Evolutionary conservation across 2,329 filamentous ascomycete species (phyloP).

Genomic region (Diaporthe citri): DNA sequence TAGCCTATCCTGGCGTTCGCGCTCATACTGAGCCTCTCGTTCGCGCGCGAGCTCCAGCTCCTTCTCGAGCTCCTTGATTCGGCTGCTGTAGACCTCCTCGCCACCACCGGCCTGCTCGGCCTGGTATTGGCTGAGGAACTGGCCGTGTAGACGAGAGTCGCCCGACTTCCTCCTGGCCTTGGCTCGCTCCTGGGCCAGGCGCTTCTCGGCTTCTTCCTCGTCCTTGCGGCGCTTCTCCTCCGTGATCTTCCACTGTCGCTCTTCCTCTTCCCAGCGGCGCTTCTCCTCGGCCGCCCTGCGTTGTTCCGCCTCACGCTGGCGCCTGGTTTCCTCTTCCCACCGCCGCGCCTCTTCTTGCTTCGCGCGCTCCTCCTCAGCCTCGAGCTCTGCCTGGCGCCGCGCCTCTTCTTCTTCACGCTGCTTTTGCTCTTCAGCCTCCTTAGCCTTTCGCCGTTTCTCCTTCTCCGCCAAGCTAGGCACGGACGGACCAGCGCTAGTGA

Average conservation of each 20-base stretch:
- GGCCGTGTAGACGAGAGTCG: constrained; percentile 80
- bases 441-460: constrained; percentile 73
- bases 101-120: constrained; percentile 69
- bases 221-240: constrained; percentile 75
- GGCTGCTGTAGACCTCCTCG: constrained; percentile 67
- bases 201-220: constrained; percentile 79
- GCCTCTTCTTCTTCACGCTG: constrained; percentile 68
- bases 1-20: constrained; percentile 66
- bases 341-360: constrained; percentile 73
- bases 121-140: constrained; percentile 89
- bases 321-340: constrained; percentile 75
- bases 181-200: constrained; percentile 75
- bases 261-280: constrained; percentile 82
- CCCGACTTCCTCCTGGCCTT: constrained; percentile 67
- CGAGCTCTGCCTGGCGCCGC: constrained; percentile 59
- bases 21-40: constrained; percentile 73
- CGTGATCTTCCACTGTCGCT: constrained; percentile 80
- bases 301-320: constrained; percentile 70
- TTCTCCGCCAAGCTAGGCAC: constrained; percentile 89
- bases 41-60: constrained; percentile 73
- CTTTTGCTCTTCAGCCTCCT: constrained; percentile 71
- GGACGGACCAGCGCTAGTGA: constrained; percentile 83
- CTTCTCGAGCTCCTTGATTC: constrained; percentile 85
- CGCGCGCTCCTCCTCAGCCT: constrained; percentile 72
- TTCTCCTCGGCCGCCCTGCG: constrained; percentile 75